phyloP scores from a whole-genome alignment of 202 grass and related monocot species.

The Musa balbisiana region DNA sequence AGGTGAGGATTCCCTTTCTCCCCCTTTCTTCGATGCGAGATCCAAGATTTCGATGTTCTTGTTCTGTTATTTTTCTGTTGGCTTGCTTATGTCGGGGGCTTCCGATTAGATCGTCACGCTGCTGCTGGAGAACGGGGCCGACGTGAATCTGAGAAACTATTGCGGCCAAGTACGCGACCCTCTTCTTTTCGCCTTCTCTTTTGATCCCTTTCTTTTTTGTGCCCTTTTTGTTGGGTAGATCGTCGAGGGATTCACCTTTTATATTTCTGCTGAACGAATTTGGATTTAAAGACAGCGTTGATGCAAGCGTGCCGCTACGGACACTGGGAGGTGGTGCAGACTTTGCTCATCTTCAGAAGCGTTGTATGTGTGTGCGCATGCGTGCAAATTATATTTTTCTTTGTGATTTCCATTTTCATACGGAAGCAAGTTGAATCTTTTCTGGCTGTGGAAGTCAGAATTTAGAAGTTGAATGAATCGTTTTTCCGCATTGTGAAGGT shows the following conservation, averaged over 20 bases:
- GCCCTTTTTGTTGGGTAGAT: background rate
- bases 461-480: background rate
- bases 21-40: background rate
- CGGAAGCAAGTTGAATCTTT: slow-evolving; percentile 15
- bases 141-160: slow-evolving; percentile 92
- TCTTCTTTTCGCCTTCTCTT: background rate
- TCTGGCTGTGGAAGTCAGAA: background rate
- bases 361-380: slow-evolving; percentile 43
- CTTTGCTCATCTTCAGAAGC: slow-evolving; percentile 78
- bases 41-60: background rate
- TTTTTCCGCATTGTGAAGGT: slow-evolving; percentile 40
- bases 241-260: slow-evolving; percentile 21
- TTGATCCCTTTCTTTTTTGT: background rate
- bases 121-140: slow-evolving; percentile 82
- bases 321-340: slow-evolving; percentile 97
- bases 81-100: background rate
- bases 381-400: background rate
- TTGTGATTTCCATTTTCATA: slow-evolving; percentile 4
- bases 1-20: slow-evolving; percentile 27
- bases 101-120: slow-evolving; percentile 58
- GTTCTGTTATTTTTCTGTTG: background rate
- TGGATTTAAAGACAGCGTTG: slow-evolving; percentile 61
- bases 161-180: slow-evolving; percentile 66
- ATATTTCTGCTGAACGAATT: slow-evolving; percentile 16
- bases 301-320: slow-evolving; percentile 94